Evolutionary conservation across 768 basidiomycete genomes (phyloP), one percentile per base, ranked within the genome.

Genomic region (Tylopilus sp.): DNA sequence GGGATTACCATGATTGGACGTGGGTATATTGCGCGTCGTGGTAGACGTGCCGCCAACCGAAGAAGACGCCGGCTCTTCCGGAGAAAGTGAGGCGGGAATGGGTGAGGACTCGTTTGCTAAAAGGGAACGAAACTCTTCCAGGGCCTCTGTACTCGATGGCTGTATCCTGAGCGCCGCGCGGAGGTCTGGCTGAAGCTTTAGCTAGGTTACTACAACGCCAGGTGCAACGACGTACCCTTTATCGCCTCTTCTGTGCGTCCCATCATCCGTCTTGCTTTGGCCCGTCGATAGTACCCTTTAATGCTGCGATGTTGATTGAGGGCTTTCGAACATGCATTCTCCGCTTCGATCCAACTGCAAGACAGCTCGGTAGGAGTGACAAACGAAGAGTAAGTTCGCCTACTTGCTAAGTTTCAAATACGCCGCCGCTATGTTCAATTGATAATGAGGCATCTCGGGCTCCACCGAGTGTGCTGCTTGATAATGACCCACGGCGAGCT

Each of bases 341-440:
- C 87, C 2, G 87, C 87, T 62, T 81, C 81, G 42, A 84, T 81
- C 82, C 83, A 89, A 52, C 87, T 89, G 59, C 31, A 60, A 55
- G 31, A 55, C 38, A 45, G 54, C 46, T 64, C 36, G 63, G 48
- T 59, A 53, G 50, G 51, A 48, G 52, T 50, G 52, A 47, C 31
- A 38, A 47, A 44, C 43, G 53, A 37, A 41, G 37, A 49, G 25
- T 26, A 31, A 43, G 59, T 21, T 29, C 38, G 71, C 84, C 53
- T 67, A 89, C 87, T 85, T 80, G 68, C 74, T 73, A 43, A 89
- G 68, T 63, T 89, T 89, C 31, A 89, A 66, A 64, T 88, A 76
- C 0, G 87, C 87, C 2, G 86, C 86, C 4, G 87, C 87, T 24
- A 89, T 76, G 61, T 89, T 89, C 31, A 89, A 78, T 61, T 87